Evolutionary conservation across 257 asterid species (phyloP).

Genomic region (Forsythia viridissima): DNA sequence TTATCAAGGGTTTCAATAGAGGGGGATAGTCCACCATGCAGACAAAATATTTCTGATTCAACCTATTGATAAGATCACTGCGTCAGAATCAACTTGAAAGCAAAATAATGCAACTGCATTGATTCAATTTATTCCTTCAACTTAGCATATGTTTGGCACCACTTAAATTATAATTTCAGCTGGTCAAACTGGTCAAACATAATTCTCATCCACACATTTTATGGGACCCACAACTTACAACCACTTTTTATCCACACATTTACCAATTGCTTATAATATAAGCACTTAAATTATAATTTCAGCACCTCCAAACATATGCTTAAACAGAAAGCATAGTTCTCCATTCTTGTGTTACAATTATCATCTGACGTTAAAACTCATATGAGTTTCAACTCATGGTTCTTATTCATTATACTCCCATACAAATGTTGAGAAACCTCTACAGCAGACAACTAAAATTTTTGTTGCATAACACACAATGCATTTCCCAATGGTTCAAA

Average conservation of each 20-base stretch:
- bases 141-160: no score
- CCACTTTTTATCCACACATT: no score
- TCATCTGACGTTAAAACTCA: background rate
- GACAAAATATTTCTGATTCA: slow-evolving; percentile 94
- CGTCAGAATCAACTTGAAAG: background rate
- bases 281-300: no score
- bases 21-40: slow-evolving; percentile 95
- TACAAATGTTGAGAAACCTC: no score
- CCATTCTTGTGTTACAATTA: background rate
- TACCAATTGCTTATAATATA: no score
- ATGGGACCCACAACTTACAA: no score
- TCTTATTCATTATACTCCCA: background rate
- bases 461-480: background rate
- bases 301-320: no score
- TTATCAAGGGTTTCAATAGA: slow-evolving; percentile 92
- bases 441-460: background rate
- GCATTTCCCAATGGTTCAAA: background rate
- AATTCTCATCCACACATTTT: no score
- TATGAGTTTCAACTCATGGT: background rate
- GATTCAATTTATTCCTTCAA: background rate
- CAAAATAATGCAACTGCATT: background rate
- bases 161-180: no score
- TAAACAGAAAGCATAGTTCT: background rate
- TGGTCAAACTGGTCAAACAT: no score
- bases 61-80: slow-evolving; percentile 49